Evolutionary conservation across 2,329 filamentous ascomycete species (phyloP).

Genomic region (Monilinia vaccinii-corymbosi): DNA sequence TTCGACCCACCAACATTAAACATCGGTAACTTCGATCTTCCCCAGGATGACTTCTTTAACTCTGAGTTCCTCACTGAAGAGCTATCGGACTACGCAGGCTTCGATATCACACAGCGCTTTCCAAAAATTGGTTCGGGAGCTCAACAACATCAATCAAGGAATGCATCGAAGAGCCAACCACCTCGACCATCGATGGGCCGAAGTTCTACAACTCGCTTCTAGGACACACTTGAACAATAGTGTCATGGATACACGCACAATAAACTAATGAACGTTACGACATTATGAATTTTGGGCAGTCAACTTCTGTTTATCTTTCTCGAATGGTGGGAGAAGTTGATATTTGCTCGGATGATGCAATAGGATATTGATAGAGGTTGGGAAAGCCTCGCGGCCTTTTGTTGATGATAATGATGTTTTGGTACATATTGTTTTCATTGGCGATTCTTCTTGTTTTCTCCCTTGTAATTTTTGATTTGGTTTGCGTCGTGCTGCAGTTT

Average conservation of each 20-base stretch:
- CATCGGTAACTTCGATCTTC: constrained; percentile 21
- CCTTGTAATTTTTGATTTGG: background rate
- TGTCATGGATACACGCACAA: constrained; percentile 12
- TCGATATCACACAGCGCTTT: constrained; percentile 69
- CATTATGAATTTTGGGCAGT: constrained; percentile 12
- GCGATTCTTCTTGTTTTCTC: background rate
- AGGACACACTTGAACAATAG: constrained; percentile 11
- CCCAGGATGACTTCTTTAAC: constrained; percentile 44
- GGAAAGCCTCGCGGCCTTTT: constrained; percentile 6
- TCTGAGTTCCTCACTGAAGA: constrained; percentile 50
- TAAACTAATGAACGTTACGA: constrained; percentile 17
- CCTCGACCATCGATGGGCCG: constrained; percentile 24
- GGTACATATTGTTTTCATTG: constrained; percentile 8
- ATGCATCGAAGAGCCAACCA: constrained; percentile 18
- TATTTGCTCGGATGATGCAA: background rate
- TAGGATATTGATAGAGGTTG: background rate
- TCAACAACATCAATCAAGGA: constrained; percentile 16
- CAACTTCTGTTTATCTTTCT: constrained; percentile 5
- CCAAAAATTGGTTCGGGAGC: constrained; percentile 59
- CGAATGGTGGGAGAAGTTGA: background rate
- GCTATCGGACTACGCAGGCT: constrained; percentile 46
- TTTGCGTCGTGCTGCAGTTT: constrained; percentile 1
- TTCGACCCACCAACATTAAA: constrained; percentile 18
- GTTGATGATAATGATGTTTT: constrained; percentile 8
- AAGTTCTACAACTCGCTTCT: constrained; percentile 29